Base-by-base conservation (phyloP, 257 asterid genomes). In the Buddleja alternifolia region DNA sequence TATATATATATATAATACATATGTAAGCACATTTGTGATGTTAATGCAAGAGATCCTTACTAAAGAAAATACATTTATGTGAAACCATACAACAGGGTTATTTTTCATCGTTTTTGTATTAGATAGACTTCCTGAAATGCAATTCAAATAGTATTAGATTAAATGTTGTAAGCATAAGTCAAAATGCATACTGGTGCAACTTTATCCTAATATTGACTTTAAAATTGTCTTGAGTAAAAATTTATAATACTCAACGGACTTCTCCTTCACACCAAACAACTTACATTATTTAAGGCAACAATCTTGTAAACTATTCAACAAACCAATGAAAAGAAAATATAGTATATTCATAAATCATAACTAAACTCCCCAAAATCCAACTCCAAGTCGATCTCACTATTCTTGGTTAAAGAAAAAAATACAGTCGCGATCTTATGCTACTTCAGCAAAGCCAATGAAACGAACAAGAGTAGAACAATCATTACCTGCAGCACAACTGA, bases 401-500 rank as follows among this genome's bases (percentile, higher is more conserved):
- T 63, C 45, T 37, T 37, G 11, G 10, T 20, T 23, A 21, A 8
- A 19, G 25, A 59, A 7, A 16, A 12, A 40, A 48, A 23, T 37
- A 68, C 1, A 10, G 16, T 9, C 10, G 8, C 25, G 19, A 45
- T 55, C 36, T 4, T 10, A 45, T 37, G 70, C 57, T 7, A 60
- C 17, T 42, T n/a, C 40, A 24, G 67, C 45, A 62, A 61, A 60
- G 36, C 39, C 46, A 58, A 59, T 20, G 4, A 44, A 0, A 51
- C 3, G 17, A 51, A 24, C 4, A 4, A 10, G 6, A 44, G 48
- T 39, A 53, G 37, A 21, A n/a, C 42, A 55, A 56, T 37, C 20
- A 44, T 77, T 84, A 94, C 99, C 99, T 94, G 99, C 60, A 94
- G 80, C 57, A 89, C 99, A 57, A 94, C 80, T 4, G 99, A 89